Evolutionary conservation across 441 rosid species (phyloP).

Genomic region (Manihot esculenta): DNA sequence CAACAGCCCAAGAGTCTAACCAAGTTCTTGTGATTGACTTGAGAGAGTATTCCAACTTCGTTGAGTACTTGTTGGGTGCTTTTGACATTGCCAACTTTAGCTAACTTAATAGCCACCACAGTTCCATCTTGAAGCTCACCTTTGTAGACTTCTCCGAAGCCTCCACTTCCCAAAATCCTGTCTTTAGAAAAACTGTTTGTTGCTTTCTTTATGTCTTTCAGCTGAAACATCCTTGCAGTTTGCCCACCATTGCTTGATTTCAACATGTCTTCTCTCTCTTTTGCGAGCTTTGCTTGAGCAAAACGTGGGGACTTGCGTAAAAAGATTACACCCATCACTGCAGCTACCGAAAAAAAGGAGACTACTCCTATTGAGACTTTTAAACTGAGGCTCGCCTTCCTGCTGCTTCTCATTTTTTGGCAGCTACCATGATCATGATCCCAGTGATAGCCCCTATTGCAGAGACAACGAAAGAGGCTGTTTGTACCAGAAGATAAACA

Average conservation of each 20-base stretch:
- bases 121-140: constrained; percentile 67
- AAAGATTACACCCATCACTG: constrained; percentile 13
- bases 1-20: constrained; percentile 74
- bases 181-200: constrained; percentile 56
- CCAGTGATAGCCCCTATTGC: constrained; percentile 47
- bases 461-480: constrained; percentile 43
- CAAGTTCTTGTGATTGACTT: constrained; percentile 71
- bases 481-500: constrained; percentile 31
- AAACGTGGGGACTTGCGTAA: constrained; percentile 20
- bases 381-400: constrained; percentile 23
- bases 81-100: constrained; percentile 67
- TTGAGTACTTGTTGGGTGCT: constrained; percentile 69
- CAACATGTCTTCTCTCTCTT: constrained; percentile 48
- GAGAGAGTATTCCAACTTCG: constrained; percentile 74
- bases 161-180: constrained; percentile 66
- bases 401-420: constrained; percentile 29
- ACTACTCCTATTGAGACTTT: constrained; percentile 35
- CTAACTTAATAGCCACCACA: constrained; percentile 61
- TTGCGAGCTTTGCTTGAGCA: constrained; percentile 36
- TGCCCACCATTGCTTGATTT: constrained; percentile 44
- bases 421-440: constrained; percentile 39
- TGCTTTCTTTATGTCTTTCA: constrained; percentile 69
- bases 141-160: constrained; percentile 74
- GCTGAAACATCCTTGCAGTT: constrained; percentile 44
- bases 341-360: constrained; percentile 28